Evolutionary conservation across 2,329 filamentous ascomycete genomes (phyloP).

Genomic region (Curvularia lunata): DNA sequence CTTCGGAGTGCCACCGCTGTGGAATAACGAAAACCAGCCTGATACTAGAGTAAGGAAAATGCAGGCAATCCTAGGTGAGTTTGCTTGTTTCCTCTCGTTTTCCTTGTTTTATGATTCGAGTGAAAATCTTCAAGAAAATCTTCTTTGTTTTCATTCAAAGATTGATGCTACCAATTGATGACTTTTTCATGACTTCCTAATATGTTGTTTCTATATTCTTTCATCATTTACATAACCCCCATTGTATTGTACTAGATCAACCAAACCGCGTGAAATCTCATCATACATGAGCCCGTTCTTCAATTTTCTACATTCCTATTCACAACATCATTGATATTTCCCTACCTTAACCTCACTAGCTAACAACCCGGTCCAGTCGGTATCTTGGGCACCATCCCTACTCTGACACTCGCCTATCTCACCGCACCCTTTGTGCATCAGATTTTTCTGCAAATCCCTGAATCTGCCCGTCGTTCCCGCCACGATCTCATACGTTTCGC

Average conservation of each 20-base stretch:
- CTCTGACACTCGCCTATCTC: slow-evolving; percentile 41
- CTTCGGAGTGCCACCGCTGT: slow-evolving; percentile 42
- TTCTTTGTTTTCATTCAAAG: background rate
- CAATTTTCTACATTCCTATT: background rate
- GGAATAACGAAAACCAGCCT: slow-evolving; percentile 44
- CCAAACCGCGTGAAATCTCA: background rate
- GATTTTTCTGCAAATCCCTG: slow-evolving; percentile 43
- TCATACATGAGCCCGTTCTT: too few relatives aligned
- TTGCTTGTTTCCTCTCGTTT: background rate
- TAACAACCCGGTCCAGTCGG: slow-evolving; percentile 29
- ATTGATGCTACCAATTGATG: background rate
- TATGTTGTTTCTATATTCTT: too few relatives aligned
- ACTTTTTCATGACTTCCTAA: background rate
- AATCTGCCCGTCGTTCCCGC: slow-evolving; percentile 33
- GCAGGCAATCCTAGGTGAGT: slow-evolving; percentile 41
- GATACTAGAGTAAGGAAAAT: slow-evolving; percentile 35
- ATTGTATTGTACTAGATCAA: background rate
- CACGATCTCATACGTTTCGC: slow-evolving; percentile 37
- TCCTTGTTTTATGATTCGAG: background rate
- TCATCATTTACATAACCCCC: background rate
- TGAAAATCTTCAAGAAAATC: background rate
- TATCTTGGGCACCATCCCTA: slow-evolving; percentile 40
- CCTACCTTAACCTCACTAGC: background rate
- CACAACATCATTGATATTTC: background rate
- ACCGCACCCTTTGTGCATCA: slow-evolving; percentile 48